Conservation (phyloP, 2,329 filamentous ascomycete species). For the Zarea fungicola region DNA sequence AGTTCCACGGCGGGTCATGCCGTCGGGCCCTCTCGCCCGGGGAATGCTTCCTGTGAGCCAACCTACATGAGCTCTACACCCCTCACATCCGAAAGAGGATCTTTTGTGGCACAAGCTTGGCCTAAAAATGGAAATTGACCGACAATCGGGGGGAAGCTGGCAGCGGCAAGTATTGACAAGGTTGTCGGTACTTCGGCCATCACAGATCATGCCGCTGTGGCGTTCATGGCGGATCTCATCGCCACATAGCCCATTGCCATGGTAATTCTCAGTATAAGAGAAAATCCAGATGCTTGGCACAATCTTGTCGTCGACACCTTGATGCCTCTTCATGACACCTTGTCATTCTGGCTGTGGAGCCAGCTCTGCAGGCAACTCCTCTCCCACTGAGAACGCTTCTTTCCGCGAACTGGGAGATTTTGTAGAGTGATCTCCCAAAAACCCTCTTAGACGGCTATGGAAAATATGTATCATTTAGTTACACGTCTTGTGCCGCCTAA, state of each 20-base stretch:
- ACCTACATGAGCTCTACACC: too few species aligned
- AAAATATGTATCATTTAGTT: too few species aligned
- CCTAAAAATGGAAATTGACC: conserved; percentile 6
- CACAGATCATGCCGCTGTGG: conserved; percentile 14
- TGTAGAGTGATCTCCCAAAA: too few species aligned
- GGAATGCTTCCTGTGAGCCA: too few species aligned
- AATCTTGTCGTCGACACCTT: conserved; percentile 22
- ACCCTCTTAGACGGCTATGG: too few species aligned
- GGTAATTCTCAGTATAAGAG: conserved; percentile 35
- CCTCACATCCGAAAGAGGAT: conserved; percentile 4
- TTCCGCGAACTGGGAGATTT: too few species aligned
- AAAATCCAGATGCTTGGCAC: conserved; percentile 35
- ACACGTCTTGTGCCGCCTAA: too few species aligned
- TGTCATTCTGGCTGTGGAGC: conserved; percentile 17
- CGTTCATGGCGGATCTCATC: conserved; percentile 5
- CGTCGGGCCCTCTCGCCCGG: too few species aligned
- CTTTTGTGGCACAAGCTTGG: background rate
- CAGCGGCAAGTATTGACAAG: conserved; percentile 9
- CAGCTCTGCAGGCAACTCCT: too few species aligned
- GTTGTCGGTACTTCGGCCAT: conserved; percentile 12
- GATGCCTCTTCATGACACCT: conserved; percentile 9
- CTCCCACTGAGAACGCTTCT: too few species aligned
- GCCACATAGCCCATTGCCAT: conserved; percentile 33
- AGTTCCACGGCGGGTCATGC: too few species aligned
- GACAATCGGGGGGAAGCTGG: background rate